Base-by-base conservation (phyloP, 768 basidiomycete genomes). In the Trametes meyenii region DNA sequence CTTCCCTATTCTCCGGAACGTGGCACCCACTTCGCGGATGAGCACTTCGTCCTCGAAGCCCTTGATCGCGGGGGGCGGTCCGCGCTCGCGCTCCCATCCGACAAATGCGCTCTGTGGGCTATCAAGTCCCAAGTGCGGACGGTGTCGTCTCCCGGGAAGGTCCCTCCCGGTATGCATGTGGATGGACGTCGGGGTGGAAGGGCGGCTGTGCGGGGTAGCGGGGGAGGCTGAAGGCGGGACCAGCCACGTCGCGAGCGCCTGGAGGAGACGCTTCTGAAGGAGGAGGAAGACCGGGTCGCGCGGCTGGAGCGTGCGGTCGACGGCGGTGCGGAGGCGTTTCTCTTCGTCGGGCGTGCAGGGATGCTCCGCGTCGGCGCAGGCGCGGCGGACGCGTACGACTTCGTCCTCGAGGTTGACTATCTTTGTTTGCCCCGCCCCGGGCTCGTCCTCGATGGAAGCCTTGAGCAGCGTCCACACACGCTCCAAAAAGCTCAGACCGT, bases 391-490 rank as follows among this genome's bases (percentile, higher is more conserved):
- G 23, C 81, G 84, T 33, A 90, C 70, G 46, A 91, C 84, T 69
- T 92, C 90, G 67, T 91, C 90, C 0, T 86, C 87, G 24, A 92
- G 81, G 69, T 91, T 85, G 48, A 85, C 70, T 39, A 90, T 70
- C 67, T 86, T 88, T 17, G 85, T 86, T 19, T 74, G 71, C 14
- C 71, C 68, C 19, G 72, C 63, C n/a, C 62, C 72, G 0, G 73
- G 55, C 39, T 73, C 73, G 43, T 74, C 77, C 1, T 79, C 73
- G 45, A 89, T 80, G 65, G 89, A 87, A 17, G 77, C 73, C 62
- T 78, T 78, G 21, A 91, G 79, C 12, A 90, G 80, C 2, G 82
- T 75, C 89, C 89, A 90, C 11, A 90, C 70, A 49, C 88, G 85
- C 19, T 76, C 66, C 71, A 81, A 80, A 70, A 89, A 88, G 44